Base-by-base conservation (phyloP, 768 basidiomycete species). In the Pilatotrama ljubarskyi region DNA sequence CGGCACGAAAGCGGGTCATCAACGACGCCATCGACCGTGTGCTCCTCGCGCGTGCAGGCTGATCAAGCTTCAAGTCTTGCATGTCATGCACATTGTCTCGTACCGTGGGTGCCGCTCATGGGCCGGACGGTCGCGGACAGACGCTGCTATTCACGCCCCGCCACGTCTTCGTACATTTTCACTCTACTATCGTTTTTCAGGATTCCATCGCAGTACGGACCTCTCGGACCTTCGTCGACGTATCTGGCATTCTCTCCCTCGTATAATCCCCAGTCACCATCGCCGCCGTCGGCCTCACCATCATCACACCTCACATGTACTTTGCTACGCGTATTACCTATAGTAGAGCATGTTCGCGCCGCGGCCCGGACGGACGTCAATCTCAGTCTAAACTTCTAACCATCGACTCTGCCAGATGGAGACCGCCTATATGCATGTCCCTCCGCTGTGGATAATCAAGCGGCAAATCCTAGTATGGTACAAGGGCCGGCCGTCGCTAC, bases 21-120 rank as follows among this genome's bases (percentile, higher is more conserved):
- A 95, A 94, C 64, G 80, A 84, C 48, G 82, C 85, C 14, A 93
- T 95, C 63, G 91, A 93, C 69, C 78, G 85, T 54, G 78, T 84
- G 42, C 76, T 93, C 57, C 76, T 90, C 29, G 78, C 76, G 58
- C 85, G 84, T 41, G 73, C 75, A 29, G 68, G 69, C 3, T 67
- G 52, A 60, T 35, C 35, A 46, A n/a, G 32, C 17, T 25, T 35
- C 35, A 46, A n/a, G 32, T 20, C 38, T 5, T 18, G 26, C 18
- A 10, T 48, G 8, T 41, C n/a, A 18, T 15, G 54, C 22, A 29
- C 36, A 29, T 24, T 22, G 7, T 36, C 40, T 17, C 29, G 40
- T 29, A 14, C n/a, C 25, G 24, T 43, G 17, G 50, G 22, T 37
- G 32, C 26, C 40, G 26, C 58, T 44, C 58, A 9, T 29, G 38